Conservation (phyloP, 345 rosid genomes). For the Kandelia obovata region DNA sequence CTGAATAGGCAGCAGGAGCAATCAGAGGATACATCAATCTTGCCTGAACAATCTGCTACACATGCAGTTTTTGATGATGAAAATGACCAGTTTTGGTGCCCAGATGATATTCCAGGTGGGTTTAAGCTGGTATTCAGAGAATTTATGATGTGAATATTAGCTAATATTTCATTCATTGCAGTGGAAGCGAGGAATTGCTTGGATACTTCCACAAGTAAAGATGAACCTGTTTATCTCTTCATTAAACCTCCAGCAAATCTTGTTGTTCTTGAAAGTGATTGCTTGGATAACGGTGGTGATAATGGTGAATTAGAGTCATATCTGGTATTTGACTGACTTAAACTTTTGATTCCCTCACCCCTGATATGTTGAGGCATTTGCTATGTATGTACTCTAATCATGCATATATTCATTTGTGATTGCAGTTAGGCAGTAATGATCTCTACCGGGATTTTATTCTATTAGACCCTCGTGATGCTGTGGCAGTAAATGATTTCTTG, state of each 20-base stretch:
- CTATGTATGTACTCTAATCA: constrained; percentile 8
- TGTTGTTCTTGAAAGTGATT: constrained; percentile 92
- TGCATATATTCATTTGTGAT: constrained; percentile 21
- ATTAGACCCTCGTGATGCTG: constrained; percentile 74
- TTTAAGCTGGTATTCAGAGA: background rate
- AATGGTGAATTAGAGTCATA: constrained; percentile 84
- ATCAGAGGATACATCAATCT: constrained; percentile 38
- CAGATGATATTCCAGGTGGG: constrained; percentile 74
- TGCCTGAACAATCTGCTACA: constrained; percentile 39
- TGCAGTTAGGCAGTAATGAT: constrained; percentile 82
- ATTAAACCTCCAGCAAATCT: constrained; percentile 93
- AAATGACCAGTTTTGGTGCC: constrained; percentile 69
- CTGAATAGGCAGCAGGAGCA: constrained; percentile 62
- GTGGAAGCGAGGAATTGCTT: constrained; percentile 74
- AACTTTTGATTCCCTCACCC: background rate
- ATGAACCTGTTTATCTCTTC: constrained; percentile 50
- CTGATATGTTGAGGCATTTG: constrained; percentile 15
- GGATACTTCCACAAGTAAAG: constrained; percentile 56
- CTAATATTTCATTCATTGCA: constrained; percentile 29
- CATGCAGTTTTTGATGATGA: constrained; percentile 48
- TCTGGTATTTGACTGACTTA: constrained; percentile 57
- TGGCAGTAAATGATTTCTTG: constrained; percentile 53
- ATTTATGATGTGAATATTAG: constrained; percentile 7
- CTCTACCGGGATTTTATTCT: constrained; percentile 82
- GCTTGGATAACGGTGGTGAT: constrained; percentile 70